These are phyloP conservation scores for Punica granatum DNA, from an alignment of 345 rosid genomes.

Conservation along the genomic window DNA sequence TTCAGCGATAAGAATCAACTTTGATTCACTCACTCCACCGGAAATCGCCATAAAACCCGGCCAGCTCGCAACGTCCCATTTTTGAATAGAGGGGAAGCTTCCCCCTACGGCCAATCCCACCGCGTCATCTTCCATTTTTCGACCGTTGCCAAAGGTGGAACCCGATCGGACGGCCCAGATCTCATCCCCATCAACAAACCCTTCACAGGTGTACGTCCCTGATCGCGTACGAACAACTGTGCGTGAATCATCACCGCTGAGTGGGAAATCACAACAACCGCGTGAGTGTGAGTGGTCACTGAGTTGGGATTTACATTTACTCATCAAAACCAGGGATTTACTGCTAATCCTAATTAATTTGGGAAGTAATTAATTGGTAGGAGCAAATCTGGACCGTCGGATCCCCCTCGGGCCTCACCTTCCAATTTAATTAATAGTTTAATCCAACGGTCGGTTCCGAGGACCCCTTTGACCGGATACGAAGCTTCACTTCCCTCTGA, in stretches of 20 bases:
- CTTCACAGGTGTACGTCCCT: neutral
- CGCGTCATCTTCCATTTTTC: neutral
- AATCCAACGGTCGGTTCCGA: conserved; percentile 5
- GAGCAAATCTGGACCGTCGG: conserved; percentile 2
- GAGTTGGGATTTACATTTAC: too few species aligned
- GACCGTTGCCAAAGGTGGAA: neutral
- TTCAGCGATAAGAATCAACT: too few species aligned
- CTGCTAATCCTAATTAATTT: neutral
- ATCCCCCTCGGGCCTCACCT: neutral
- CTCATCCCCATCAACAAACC: neutral
- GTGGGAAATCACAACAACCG: neutral
- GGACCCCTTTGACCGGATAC: neutral
- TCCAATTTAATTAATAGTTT: neutral
- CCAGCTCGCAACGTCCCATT: neutral
- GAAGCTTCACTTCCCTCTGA: neutral
- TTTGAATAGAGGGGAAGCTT: too few species aligned
- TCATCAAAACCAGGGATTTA: neutral
- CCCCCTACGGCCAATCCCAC: too few species aligned
- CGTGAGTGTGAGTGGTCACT: neutral
- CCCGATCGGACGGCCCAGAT: neutral
- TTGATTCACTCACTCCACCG: neutral
- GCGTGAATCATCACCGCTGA: neutral
- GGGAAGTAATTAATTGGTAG: neutral
- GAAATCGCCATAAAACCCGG: neutral
- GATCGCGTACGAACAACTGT: neutral